These are phyloP conservation scores for Lolium perenne DNA, from an alignment of 176 grass and related monocot genomes.

Conservation along the genomic window DNA sequence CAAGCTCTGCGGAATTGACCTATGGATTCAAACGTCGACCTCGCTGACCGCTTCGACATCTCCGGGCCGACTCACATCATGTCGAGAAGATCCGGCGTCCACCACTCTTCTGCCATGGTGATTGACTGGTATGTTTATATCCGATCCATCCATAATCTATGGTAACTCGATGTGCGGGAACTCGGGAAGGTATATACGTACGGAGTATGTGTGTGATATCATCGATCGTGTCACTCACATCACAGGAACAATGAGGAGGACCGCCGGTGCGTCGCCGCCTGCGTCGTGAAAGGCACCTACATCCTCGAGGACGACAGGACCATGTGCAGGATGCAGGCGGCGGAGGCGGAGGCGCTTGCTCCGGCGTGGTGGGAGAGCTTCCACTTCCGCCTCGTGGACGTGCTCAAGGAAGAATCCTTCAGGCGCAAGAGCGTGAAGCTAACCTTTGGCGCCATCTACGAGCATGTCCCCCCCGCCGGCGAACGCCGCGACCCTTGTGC, in stretches of 20 bases:
- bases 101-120: background rate
- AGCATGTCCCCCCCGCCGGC: background rate
- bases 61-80: constrained; percentile 18
- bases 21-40: background rate
- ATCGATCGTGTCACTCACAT: background rate
- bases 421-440: background rate
- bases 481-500: background rate
- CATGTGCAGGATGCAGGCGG: background rate
- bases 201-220: background rate
- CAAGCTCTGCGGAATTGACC: background rate
- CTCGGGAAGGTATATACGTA: background rate
- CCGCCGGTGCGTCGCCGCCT: constrained; percentile 15
- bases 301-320: background rate
- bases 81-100: background rate
- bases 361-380: constrained; percentile 49
- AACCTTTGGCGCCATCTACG: constrained; percentile 33
- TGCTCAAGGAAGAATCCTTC: background rate
- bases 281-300: constrained; percentile 10
- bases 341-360: background rate
- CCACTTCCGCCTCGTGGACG: background rate
- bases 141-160: background rate
- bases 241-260: constrained; percentile 41
- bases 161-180: background rate
- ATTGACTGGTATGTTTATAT: constrained; percentile 10
- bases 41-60: background rate